A percentile compares a stretch with the other conserved stretches of the same genome.
Conservation (phyloP, 768 basidiomycete species). For the Serendipita sp. region DNA sequence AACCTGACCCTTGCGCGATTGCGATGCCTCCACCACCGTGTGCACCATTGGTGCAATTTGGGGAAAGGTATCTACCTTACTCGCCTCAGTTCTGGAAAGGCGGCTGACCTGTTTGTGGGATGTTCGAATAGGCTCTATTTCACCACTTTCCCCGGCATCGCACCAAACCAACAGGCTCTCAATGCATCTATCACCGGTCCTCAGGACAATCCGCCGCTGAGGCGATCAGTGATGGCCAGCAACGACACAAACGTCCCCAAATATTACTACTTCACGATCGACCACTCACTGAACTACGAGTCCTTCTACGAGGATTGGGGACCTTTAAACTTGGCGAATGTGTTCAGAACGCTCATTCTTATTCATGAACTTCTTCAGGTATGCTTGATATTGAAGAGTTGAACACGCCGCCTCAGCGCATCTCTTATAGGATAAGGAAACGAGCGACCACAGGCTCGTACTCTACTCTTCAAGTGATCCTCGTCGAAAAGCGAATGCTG, state of each 20-base stretch:
- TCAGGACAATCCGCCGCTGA: slow-evolving; percentile 32
- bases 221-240: slow-evolving; percentile 39
- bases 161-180: slow-evolving; percentile 46
- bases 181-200: slow-evolving; percentile 42
- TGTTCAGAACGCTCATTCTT: slow-evolving; percentile 82
- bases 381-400: slow-evolving; percentile 10
- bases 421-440: slow-evolving; percentile 48
- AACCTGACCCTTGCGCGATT: background rate
- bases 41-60: slow-evolving; percentile 66
- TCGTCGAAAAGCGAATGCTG: slow-evolving; percentile 81
- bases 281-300: slow-evolving; percentile 81
- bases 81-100: slow-evolving; percentile 5
- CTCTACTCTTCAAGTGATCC: slow-evolving; percentile 82
- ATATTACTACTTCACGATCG: slow-evolving; percentile 86
- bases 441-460: slow-evolving; percentile 57
- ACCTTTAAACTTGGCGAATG: slow-evolving; percentile 81
- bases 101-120: background rate
- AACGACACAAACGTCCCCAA: slow-evolving; percentile 49
- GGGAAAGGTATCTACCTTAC: slow-evolving; percentile 41
- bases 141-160: slow-evolving; percentile 70
- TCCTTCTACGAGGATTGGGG: slow-evolving; percentile 95
- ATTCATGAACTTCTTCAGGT: slow-evolving; percentile 82
- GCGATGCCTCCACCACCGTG: slow-evolving; percentile 22
- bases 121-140: slow-evolving; percentile 52
- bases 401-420: background rate